Percentiles rank a stretch among this genome's conserved stretches.
Evolutionary conservation across 2,329 filamentous ascomycete species (phyloP).

Genomic region (Chlorencoelia australis): DNA sequence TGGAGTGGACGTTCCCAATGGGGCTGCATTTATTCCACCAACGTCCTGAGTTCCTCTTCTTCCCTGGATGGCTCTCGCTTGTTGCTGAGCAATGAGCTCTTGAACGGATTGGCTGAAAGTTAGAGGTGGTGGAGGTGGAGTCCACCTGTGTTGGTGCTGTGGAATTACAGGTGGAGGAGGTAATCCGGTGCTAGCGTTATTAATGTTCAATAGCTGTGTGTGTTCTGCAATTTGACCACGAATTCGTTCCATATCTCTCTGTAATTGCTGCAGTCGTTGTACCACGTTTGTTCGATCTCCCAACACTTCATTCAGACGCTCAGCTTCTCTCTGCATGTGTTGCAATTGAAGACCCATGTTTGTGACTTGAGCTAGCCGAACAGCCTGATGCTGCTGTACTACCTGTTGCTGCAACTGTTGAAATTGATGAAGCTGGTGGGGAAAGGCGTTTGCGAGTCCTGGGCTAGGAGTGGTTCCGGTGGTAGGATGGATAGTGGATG

Average conservation of each 20-base stretch:
- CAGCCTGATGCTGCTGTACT: constrained; percentile 17
- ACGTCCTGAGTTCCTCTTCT: constrained; percentile 16
- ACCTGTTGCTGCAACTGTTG: constrained; percentile 21
- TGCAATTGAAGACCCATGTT: too few species aligned
- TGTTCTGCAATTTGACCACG: too few species aligned
- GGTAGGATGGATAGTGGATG: constrained; percentile 3
- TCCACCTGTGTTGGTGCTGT: not conserved
- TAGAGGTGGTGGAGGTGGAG: constrained; percentile 3
- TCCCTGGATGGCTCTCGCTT: constrained; percentile 17
- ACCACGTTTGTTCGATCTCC: constrained; percentile 21
- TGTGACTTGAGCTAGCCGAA: constrained; percentile 17
- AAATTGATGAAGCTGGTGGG: constrained; percentile 10
- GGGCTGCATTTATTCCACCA: constrained; percentile 19
- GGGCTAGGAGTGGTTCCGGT: constrained; percentile 1
- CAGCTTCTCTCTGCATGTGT: too few species aligned
- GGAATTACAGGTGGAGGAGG: constrained; percentile 2
- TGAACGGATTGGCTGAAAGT: too few species aligned
- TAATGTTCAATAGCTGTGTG: too few species aligned
- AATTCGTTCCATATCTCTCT: constrained; percentile 36
- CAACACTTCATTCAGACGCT: too few species aligned
- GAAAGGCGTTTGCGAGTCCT: not conserved
- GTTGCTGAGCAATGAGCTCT: constrained; percentile 4
- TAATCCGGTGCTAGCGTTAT: too few species aligned
- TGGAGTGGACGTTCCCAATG: constrained; percentile 21
- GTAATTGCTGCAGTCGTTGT: constrained; percentile 38